Percentiles rank a stretch among this genome's conserved stretches.
phyloP scores from a whole-genome alignment of 208 protist species.

The Lotmaria passim region DNA sequence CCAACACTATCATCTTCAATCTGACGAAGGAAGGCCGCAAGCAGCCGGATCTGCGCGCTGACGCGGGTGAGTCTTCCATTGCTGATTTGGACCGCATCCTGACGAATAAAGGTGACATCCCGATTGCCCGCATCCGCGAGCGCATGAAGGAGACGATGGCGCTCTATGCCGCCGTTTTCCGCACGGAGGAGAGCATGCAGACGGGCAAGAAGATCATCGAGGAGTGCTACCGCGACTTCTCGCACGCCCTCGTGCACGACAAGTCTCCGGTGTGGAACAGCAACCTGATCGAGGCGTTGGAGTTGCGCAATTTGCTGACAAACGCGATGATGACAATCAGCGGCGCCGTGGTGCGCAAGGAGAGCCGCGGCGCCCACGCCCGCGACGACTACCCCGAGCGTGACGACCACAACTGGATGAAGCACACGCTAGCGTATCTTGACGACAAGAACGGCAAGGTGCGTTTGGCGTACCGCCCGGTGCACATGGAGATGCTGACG shows the following conservation, averaged over 20 bases:
- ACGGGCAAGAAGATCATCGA: conserved; percentile 94
- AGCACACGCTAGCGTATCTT: conserved; percentile 98
- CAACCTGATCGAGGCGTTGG: conserved; percentile 98
- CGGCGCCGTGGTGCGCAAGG: conserved; percentile 94
- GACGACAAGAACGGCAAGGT: conserved; percentile 93
- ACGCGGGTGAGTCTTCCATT: conserved; percentile 95
- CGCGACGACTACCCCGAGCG: conserved; percentile 97
- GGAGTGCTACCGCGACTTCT: conserved; percentile 93
- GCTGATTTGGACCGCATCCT: conserved; percentile 96
- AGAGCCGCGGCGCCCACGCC: conserved; percentile 97
- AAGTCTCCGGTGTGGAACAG: conserved; percentile 96
- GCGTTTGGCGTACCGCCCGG: conserved; percentile 93
- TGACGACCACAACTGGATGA: conserved; percentile 99
- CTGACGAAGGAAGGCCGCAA: conserved; percentile 90
- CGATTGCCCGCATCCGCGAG: conserved; percentile 93
- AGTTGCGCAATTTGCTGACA: conserved; percentile 98
- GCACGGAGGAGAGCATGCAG: conserved; percentile 92
- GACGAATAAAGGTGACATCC: conserved; percentile 92
- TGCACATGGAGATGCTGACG: conserved; percentile 92
- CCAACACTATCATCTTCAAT: conserved; percentile 94
- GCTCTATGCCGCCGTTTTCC: conserved; percentile 96
- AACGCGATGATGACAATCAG: conserved; percentile 96
- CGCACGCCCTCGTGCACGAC: conserved; percentile 95
- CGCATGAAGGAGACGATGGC: conserved; percentile 99
- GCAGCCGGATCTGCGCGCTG: conserved; percentile 82